Percentiles rank a stretch among this genome's conserved stretches.
Evolutionary conservation across 169 alveolate species (phyloP).

Genomic region (Cryptosporidium sp.): DNA sequence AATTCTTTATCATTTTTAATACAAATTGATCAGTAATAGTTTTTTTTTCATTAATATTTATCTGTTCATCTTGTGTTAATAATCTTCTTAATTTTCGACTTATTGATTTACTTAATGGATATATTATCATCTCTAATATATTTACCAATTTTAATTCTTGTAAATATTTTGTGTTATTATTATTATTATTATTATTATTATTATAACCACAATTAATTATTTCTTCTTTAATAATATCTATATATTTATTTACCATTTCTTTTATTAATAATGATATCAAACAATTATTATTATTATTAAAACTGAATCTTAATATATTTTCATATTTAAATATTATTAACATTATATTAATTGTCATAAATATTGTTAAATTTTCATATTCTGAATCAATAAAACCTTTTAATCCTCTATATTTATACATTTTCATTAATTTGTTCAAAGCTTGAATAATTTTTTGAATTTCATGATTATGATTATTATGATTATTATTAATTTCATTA

Average conservation of each 20-base stretch:
- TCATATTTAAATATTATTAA: constrained; percentile 56
- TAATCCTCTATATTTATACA: constrained; percentile 15
- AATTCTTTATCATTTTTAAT: background rate
- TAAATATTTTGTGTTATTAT: background rate
- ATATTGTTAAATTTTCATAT: constrained; percentile 39
- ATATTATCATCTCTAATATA: constrained; percentile 21
- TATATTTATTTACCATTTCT: constrained; percentile 32
- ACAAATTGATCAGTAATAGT: background rate
- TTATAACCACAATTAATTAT: constrained; percentile 16
- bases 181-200: background rate
- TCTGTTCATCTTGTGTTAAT: background rate
- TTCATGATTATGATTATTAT: constrained; percentile 27
- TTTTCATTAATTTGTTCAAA: constrained; percentile 25
- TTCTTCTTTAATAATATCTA: background rate
- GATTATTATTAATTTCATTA: background rate
- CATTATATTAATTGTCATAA: constrained; percentile 65
- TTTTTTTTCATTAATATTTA: background rate
- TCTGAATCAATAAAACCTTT: constrained; percentile 20
- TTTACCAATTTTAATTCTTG: constrained; percentile 10
- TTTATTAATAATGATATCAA: constrained; percentile 61
- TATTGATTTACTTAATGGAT: constrained; percentile 17
- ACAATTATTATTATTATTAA: constrained; percentile 49
- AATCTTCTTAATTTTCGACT: constrained; percentile 10
- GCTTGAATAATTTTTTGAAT: background rate
- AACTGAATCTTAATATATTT: constrained; percentile 44